A percentile compares a stretch with the other conserved stretches of the same genome.
Conservation (phyloP, 495 filamentous ascomycete species). For the Cairneyella variabilis region DNA sequence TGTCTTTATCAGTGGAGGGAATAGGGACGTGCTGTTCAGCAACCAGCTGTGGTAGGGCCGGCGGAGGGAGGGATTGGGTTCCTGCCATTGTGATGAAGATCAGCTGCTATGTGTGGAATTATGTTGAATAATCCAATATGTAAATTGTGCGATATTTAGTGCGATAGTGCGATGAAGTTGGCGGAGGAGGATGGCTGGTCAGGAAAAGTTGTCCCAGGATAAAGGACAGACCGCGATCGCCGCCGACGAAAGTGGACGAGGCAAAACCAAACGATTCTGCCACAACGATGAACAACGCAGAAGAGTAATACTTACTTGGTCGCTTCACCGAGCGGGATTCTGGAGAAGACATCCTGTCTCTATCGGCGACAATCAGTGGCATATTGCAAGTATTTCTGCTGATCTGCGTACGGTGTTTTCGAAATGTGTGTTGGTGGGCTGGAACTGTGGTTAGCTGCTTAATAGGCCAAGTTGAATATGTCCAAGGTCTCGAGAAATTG, state of each 20-base stretch:
- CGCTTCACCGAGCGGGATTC: slow-evolving; percentile 21
- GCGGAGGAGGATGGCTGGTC: background rate
- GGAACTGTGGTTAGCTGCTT: no score
- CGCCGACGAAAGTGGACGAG: background rate
- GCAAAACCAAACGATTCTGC: background rate
- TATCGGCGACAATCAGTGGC: slow-evolving; percentile 5
- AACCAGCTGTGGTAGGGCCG: slow-evolving; percentile 81
- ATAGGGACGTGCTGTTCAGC: slow-evolving; percentile 91
- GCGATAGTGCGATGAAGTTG: background rate
- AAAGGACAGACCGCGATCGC: background rate
- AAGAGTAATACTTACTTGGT: slow-evolving; percentile 17
- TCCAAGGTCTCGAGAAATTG: no score
- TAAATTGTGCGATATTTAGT: background rate
- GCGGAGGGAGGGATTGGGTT: slow-evolving; percentile 93
- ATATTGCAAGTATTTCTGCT: background rate
- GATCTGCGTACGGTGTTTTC: background rate
- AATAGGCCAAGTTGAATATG: no score
- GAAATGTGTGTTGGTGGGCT: no score
- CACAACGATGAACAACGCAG: background rate
- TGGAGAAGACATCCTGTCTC: slow-evolving; percentile 20
- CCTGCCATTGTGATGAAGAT: slow-evolving; percentile 34
- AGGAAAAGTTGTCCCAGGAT: background rate
- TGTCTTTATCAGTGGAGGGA: slow-evolving; percentile 77
- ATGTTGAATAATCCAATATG: slow-evolving; percentile 18
- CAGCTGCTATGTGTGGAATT: slow-evolving; percentile 15